Conservation (phyloP, 805 yeast genomes). For the Groenewaldozyma tartarivorans region DNA sequence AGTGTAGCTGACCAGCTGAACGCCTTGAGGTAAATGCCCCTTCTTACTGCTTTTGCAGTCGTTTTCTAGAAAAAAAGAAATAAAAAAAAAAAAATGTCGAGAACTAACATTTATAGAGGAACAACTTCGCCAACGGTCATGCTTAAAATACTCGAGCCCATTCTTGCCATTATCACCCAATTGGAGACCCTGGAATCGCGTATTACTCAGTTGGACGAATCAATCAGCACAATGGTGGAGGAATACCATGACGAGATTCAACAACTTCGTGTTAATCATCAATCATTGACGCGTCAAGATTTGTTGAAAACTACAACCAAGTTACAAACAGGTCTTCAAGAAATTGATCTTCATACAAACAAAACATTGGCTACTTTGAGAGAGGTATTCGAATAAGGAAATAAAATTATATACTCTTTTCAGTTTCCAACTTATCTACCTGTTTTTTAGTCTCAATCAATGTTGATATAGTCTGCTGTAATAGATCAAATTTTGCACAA, state of each 20-base stretch:
- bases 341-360: not conserved
- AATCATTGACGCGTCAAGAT: not conserved
- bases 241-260: not conserved
- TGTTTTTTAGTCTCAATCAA: slow-evolving; percentile 79
- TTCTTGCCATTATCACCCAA: not conserved
- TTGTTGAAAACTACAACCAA: not conserved
- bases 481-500: slow-evolving; percentile 63
- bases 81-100: too few species aligned
- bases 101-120: too few species aligned
- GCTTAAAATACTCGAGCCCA: not conserved
- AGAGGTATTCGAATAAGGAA: not conserved
- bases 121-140: not conserved
- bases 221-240: not conserved
- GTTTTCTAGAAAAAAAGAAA: too few species aligned
- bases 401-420: slow-evolving; percentile 37
- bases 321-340: not conserved
- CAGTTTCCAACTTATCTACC: slow-evolving; percentile 79
- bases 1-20: too few species aligned
- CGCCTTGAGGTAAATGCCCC: too few species aligned
- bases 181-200: not conserved
- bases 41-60: too few species aligned
- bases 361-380: not conserved
- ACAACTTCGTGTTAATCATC: not conserved
- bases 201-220: not conserved
- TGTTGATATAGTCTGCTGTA: slow-evolving; percentile 58